Base-by-base conservation (phyloP, 169 alveolate species). In the Eimeria nieschulzi region DNA sequence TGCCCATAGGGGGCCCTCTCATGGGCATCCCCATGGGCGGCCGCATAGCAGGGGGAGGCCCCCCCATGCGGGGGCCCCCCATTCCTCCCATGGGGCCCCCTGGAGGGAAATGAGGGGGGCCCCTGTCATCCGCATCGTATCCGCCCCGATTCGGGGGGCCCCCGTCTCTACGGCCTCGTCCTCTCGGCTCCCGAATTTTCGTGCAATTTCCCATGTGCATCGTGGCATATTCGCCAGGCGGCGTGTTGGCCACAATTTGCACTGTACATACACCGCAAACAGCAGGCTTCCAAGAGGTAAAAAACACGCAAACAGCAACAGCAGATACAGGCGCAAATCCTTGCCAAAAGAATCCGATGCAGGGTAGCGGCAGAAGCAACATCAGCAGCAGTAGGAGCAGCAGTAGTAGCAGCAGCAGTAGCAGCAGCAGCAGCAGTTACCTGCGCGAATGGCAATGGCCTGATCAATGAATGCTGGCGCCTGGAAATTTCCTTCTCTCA, bases 391-490 rank as follows among this genome's bases (percentile, higher is more conserved):
- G 39, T 10, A 21, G 8, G 3, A 51, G 54, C 9, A 73, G 10
- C 61, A 12, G 63, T 12, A 73, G 83, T 12, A 33, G 61, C 56
- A 73, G 23, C 26, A 73, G 56, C 56, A 6, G 61, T 12, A 73
- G 23, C 61, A 73, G 63, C 51, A 33, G 61, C 51, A 25, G 56
- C 51, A 51, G 61, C 9, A 39, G 63, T 26, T 46, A 73, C 83
- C 46, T 10, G 83, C 83, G 10, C 83, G 83, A 23, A 73, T 73
- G 61, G 83, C 83, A 6, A 73, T 23, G 7, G 83, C 83, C 12
- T 73, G 83, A 23, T 73, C 92, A n/a, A 66, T 56, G 83, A 85
- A 85, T 6, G 75, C 92, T 7, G 92, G 92, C 5, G 92, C 85
- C 92, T 85, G 92, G 59, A 85, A 85, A 12, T 23, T 70, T 59